A percentile compares a stretch with the other conserved stretches of the same genome.
Evolutionary conservation across 768 basidiomycete species (phyloP).

Genomic region (Brasilioporus rufonigricans): DNA sequence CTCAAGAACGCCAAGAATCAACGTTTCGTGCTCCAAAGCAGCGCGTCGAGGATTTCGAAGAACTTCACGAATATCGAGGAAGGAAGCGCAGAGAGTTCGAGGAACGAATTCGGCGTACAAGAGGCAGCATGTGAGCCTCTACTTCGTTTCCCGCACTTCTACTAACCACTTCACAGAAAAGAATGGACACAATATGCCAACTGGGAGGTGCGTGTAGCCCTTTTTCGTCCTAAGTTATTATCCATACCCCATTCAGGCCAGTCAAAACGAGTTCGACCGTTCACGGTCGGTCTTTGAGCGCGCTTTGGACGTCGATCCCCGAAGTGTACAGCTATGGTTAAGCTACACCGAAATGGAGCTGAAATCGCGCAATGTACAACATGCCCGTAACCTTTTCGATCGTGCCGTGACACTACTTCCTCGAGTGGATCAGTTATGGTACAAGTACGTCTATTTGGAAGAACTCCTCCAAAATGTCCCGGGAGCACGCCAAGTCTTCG

Average conservation of each 20-base stretch:
- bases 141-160: neutral
- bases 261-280: slow-evolving; percentile 94
- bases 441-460: slow-evolving; percentile 98
- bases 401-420: slow-evolving; percentile 95
- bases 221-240: neutral
- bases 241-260: slow-evolving; percentile 52
- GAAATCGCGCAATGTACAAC: slow-evolving; percentile 96
- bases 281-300: slow-evolving; percentile 96
- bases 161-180: slow-evolving; percentile 47
- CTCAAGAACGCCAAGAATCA: slow-evolving; percentile 96
- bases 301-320: slow-evolving; percentile 91
- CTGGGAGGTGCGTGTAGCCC: slow-evolving; percentile 62
- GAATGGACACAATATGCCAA: slow-evolving; percentile 87
- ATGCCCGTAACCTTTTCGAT: slow-evolving; percentile 95
- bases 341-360: slow-evolving; percentile 97
- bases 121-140: slow-evolving; percentile 72
- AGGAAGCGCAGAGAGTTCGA: slow-evolving; percentile 94
- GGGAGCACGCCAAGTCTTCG: slow-evolving; percentile 96
- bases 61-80: slow-evolving; percentile 85
- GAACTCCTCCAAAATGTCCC: slow-evolving; percentile 95
- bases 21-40: slow-evolving; percentile 91
- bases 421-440: slow-evolving; percentile 96
- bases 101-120: slow-evolving; percentile 76
- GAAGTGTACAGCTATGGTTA: slow-evolving; percentile 89
- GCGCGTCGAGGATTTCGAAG: slow-evolving; percentile 94